These are phyloP conservation scores for Raphanus hybrid DNA, from an alignment of 441 rosid species.

Conservation along the genomic window DNA sequence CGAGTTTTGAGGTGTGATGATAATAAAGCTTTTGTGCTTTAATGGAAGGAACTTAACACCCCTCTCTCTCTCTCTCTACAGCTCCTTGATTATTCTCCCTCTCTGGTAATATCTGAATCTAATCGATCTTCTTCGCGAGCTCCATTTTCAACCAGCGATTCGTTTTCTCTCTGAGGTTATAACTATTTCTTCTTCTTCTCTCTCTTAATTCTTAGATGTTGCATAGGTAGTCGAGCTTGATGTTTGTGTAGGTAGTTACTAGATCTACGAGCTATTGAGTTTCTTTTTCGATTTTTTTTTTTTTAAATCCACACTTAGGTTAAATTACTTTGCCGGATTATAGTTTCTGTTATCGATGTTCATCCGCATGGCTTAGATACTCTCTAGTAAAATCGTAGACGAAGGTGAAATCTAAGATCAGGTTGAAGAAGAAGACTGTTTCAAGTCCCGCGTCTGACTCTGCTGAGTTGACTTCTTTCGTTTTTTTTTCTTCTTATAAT, in stretches of 20 bases:
- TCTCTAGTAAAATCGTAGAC: neutral
- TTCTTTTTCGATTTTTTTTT: neutral
- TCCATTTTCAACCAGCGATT: conserved; percentile 21
- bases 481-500: neutral
- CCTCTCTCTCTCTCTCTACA: conserved; percentile 34
- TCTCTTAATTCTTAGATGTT: conserved; percentile 5
- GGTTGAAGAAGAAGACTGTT: neutral
- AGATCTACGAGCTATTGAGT: conserved; percentile 28
- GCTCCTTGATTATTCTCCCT: conserved; percentile 34
- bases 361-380: neutral
- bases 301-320: neutral
- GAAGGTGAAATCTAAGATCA: conserved; percentile 27
- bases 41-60: conserved; percentile 67
- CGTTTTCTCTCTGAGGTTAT: conserved; percentile 26
- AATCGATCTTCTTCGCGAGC: conserved; percentile 9
- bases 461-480: conserved; percentile 38
- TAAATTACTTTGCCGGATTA: conserved; percentile 13
- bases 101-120: conserved; percentile 1
- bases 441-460: neutral
- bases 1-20: conserved; percentile 44
- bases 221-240: neutral
- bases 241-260: neutral
- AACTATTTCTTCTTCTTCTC: conserved; percentile 26
- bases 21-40: conserved; percentile 45
- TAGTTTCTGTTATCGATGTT: neutral